Evolutionary conservation across 176 grass and related monocot species (phyloP).

Genomic region (Triticum turgidum): DNA sequence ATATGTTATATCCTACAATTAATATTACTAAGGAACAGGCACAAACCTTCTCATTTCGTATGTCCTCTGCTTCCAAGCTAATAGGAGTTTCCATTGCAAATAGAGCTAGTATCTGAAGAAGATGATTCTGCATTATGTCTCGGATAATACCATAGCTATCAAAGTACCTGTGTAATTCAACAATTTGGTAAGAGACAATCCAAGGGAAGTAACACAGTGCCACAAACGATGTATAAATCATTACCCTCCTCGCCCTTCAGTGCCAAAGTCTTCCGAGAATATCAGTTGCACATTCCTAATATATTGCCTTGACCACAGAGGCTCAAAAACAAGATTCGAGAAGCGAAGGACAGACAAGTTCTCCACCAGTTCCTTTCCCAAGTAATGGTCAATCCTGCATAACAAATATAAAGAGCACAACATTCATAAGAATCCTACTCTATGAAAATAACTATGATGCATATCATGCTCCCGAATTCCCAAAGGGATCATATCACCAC

Average conservation of each 20-base stretch:
- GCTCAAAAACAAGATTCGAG: slow-evolving; percentile 97
- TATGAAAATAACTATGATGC: background rate
- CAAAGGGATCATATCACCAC: background rate
- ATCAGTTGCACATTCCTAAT: slow-evolving; percentile 92
- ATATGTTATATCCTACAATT: background rate
- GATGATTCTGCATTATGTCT: slow-evolving; percentile 99
- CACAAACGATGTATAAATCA: slow-evolving; percentile 23
- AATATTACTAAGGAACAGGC: background rate
- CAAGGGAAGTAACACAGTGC: slow-evolving; percentile 10
- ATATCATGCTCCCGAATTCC: background rate
- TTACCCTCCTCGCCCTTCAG: slow-evolving; percentile 94
- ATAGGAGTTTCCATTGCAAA: slow-evolving; percentile 98
- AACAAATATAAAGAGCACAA: slow-evolving; percentile 20
- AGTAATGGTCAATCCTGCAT: slow-evolving; percentile 85
- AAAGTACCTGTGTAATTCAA: slow-evolving; percentile 69
- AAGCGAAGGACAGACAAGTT: slow-evolving; percentile 91
- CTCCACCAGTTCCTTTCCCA: slow-evolving; percentile 91
- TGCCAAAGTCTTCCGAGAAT: slow-evolving; percentile 94
- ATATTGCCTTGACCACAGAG: slow-evolving; percentile 96
- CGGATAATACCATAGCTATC: slow-evolving; percentile 92
- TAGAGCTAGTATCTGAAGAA: slow-evolving; percentile 91
- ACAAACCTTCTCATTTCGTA: slow-evolving; percentile 93
- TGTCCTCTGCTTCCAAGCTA: slow-evolving; percentile 94
- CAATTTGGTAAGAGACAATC: slow-evolving; percentile 29
- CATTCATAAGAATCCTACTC: slow-evolving; percentile 11